These are phyloP conservation scores for Arthrobotrys conoides DNA, from an alignment of 2,329 filamentous ascomycete species.

Conservation along the genomic window DNA sequence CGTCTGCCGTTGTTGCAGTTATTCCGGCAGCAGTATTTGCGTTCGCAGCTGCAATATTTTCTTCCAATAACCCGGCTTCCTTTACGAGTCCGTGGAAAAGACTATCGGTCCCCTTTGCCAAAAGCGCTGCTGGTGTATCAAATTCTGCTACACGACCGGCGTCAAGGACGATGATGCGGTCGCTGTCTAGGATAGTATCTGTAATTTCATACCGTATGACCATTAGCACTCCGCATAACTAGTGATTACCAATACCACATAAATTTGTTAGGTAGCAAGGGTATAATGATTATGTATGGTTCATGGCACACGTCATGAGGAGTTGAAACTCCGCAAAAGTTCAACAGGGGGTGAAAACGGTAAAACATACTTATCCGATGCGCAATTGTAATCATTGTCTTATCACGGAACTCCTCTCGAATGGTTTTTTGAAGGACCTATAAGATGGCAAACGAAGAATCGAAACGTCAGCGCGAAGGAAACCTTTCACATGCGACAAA, in stretches of 20 bases:
- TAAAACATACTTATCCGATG: constrained; percentile 80
- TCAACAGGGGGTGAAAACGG: constrained; percentile 10
- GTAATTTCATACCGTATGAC: background rate
- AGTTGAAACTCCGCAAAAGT: constrained; percentile 4
- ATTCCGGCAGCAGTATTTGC: constrained; percentile 3
- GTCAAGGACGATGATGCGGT: constrained; percentile 93
- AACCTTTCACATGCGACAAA: constrained; percentile 33
- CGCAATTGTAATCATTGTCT: constrained; percentile 97
- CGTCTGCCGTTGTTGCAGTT: constrained; percentile 19
- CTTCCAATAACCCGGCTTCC: constrained; percentile 79
- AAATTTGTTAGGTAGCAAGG: constrained; percentile 25
- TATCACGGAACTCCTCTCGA: constrained; percentile 77
- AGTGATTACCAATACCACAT: constrained; percentile 43
- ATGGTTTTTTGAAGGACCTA: constrained; percentile 57
- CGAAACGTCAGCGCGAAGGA: constrained; percentile 62
- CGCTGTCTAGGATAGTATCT: constrained; percentile 87
- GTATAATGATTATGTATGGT: constrained; percentile 7
- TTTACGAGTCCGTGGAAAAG: constrained; percentile 91
- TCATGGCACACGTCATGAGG: constrained; percentile 10
- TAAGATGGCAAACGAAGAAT: constrained; percentile 66
- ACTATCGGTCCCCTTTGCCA: constrained; percentile 76
- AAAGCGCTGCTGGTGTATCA: constrained; percentile 83
- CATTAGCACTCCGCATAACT: constrained; percentile 31
- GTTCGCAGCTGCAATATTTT: constrained; percentile 25
- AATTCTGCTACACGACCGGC: constrained; percentile 92